Evolutionary conservation across 768 basidiomycete species (phyloP), one percentile per base, ranked within the genome.

Genomic region (Mrakia blollopis): DNA sequence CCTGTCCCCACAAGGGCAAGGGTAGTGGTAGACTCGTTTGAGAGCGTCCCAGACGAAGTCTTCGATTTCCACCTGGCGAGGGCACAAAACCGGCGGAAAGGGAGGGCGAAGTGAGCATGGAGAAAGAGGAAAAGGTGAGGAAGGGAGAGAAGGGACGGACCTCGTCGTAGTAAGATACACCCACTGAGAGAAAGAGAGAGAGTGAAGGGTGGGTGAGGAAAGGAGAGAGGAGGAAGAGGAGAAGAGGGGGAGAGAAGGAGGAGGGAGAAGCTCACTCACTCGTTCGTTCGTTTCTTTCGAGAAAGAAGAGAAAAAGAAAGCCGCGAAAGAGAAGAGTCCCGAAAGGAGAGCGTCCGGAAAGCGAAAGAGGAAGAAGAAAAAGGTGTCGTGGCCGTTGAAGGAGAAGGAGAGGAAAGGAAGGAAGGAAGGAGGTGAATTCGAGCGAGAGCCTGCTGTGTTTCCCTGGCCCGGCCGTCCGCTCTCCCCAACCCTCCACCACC

Each of bases 1-100:
- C 60, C 95, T 90, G 85, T 99, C 96, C 13, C 96, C 96, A 81
- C 96, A 98, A 0, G 96, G 95, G 82, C 94, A 99, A 0, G 95
- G 96, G 83, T 95, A 97, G 86, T 98, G 95, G 81, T 90, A 98
- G 7, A 98, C 91, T 82, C 91, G 92, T 74, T 87, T 88, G 32
- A 75, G 87, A 86, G 83, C 79, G 71, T 96, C 94, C 92, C 93
- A 97, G 23, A 85, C 88, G 90, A 97, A 95, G 81, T 97, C 95
- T 82, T 98, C 96, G 73, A 98, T 97, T 83, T 98, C 94, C 37
- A 98, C 89, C 84, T 97, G 44, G 5, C 10, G 5, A 4, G 10
- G 44, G 63, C 9, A 54, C 18, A 21, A 23, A 62, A 14, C 32
- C 32, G 14, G 44, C 2, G 44, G 7, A 6, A 6, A 68, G n/a